Percentiles rank a stretch among this genome's conserved stretches.
Conservation (phyloP, 2,329 filamentous ascomycete species). For the Arthrobotrys sinensis region DNA sequence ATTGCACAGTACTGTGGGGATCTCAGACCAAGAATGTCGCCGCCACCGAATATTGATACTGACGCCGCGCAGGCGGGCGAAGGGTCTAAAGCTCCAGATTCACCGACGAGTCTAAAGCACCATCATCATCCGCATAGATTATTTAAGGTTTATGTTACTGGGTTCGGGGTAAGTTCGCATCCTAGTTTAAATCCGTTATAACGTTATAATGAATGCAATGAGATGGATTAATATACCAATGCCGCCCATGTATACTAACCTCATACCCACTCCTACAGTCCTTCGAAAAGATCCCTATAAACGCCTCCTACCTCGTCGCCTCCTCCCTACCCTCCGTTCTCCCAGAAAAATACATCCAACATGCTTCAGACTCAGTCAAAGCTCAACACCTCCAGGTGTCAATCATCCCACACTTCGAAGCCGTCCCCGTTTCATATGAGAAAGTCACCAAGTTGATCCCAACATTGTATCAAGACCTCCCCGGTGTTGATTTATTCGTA, state of each 20-base stretch:
- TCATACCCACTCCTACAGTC: constrained; percentile 1
- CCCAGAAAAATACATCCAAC: constrained; percentile 46
- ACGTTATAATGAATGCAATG: no score
- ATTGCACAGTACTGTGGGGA: constrained; percentile 14
- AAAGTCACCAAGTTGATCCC: constrained; percentile 46
- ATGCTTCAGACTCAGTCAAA: constrained; percentile 30
- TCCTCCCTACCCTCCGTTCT: constrained; percentile 44
- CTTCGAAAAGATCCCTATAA: constrained; percentile 36
- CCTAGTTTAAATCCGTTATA: no score
- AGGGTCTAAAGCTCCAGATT: constrained; percentile 9
- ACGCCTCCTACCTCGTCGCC: constrained; percentile 56
- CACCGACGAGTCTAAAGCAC: constrained; percentile 19
- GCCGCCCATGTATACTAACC: not conserved
- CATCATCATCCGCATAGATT: constrained; percentile 48
- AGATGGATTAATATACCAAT: no score
- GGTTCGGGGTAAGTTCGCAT: constrained; percentile 41
- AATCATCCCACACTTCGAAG: constrained; percentile 37
- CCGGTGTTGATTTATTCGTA: constrained; percentile 50
- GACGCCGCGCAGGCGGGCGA: not conserved
- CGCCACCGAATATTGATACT: constrained; percentile 29
- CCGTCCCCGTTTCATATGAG: constrained; percentile 43
- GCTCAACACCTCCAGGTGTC: constrained; percentile 43
- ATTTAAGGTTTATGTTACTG: constrained; percentile 58
- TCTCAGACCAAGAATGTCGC: constrained; percentile 29
- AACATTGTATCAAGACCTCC: constrained; percentile 47